Evolutionary conservation across 345 rosid species (phyloP).

Genomic region (Linum lewisii): DNA sequence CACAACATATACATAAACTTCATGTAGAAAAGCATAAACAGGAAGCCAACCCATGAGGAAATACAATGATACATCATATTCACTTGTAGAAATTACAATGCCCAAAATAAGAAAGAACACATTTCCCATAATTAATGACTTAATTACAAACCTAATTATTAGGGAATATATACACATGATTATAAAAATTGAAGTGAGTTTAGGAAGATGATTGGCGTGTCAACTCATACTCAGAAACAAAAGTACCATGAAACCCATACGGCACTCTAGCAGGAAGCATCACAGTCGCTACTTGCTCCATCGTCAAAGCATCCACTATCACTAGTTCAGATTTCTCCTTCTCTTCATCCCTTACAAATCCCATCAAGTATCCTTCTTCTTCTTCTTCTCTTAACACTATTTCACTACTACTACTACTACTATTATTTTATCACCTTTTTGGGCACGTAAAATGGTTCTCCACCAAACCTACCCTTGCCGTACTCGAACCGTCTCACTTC

Average conservation of each 20-base stretch:
- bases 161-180: no score
- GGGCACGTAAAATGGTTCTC: slow-evolving; percentile 49
- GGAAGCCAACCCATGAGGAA: no score
- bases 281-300: slow-evolving; percentile 47
- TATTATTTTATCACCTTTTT: not conserved
- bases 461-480: slow-evolving; percentile 47
- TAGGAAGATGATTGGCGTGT: no score
- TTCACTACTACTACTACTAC: not conserved
- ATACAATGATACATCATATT: no score
- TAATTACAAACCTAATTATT: no score
- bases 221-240: slow-evolving; percentile 36
- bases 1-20: no score
- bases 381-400: slow-evolving; percentile 12
- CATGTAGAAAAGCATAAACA: no score
- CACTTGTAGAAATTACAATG: no score
- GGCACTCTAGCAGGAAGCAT: slow-evolving; percentile 56
- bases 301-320: slow-evolving; percentile 34
- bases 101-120: no score
- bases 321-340: slow-evolving; percentile 43
- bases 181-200: no score
- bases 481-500: slow-evolving; percentile 32
- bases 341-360: slow-evolving; percentile 51
- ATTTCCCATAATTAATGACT: no score
- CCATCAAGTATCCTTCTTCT: slow-evolving; percentile 46
- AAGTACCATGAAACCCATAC: slow-evolving; percentile 70